Evolutionary conservation across 2,329 filamentous ascomycete genomes (phyloP).

Genomic region (Herpomyces periplanetae): DNA sequence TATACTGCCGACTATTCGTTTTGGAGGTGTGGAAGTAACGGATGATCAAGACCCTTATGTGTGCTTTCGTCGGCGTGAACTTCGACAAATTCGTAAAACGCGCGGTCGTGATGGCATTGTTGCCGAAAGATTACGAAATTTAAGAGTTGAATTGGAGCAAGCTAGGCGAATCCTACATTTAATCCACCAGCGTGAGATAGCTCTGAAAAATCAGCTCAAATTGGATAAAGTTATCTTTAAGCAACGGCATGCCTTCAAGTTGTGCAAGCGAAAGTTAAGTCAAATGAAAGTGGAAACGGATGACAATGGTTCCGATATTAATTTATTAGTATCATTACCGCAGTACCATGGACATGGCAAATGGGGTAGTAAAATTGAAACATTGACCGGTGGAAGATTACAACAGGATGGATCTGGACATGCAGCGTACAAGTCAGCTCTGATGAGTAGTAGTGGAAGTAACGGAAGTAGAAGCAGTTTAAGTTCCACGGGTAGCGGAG

Average conservation of each 20-base stretch:
- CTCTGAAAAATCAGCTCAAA: slow-evolving; percentile 34
- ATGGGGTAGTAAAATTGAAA: too few species aligned
- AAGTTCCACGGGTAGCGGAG: too few species aligned
- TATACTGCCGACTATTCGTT: slow-evolving; percentile 23
- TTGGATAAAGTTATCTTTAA: slow-evolving; percentile 44
- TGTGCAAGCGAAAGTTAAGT: slow-evolving; percentile 47
- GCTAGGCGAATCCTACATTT: slow-evolving; percentile 39
- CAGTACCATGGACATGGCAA: too few species aligned
- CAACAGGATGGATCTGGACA: too few species aligned
- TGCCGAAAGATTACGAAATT: slow-evolving; percentile 63
- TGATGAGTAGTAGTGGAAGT: too few species aligned
- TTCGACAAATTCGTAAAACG: slow-evolving; percentile 75
- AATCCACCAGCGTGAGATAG: slow-evolving; percentile 36
- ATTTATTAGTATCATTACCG: too few species aligned
- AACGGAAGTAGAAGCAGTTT: too few species aligned
- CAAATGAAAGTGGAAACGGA: slow-evolving; percentile 85
- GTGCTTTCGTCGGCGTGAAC: slow-evolving; percentile 78
- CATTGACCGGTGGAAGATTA: too few species aligned
- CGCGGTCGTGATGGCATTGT: slow-evolving; percentile 70
- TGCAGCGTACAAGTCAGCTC: too few species aligned
- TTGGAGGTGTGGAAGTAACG: slow-evolving; percentile 67
- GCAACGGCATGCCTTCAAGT: slow-evolving; percentile 40
- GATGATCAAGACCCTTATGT: slow-evolving; percentile 92
- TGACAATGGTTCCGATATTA: too few species aligned
- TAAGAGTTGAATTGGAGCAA: slow-evolving; percentile 64